Evolutionary conservation across 352 stramenopile genomes (phyloP), one percentile per base, ranked within the genome.

Genomic region (Globisporangium nagaii): DNA sequence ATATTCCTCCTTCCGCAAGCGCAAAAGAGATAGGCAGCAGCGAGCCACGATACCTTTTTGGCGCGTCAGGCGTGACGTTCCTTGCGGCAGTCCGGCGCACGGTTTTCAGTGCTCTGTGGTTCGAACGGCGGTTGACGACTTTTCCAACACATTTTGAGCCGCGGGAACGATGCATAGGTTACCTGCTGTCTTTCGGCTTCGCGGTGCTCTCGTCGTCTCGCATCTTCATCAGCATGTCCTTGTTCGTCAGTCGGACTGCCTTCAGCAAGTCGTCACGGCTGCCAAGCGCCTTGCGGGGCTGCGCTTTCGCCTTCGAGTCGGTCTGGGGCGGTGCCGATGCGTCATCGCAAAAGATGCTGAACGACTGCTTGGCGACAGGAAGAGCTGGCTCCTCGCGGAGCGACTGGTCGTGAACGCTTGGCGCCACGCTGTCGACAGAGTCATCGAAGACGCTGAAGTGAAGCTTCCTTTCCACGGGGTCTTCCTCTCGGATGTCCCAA

Each of bases 381-480:
- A 86, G 63, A 42, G 65, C 65, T 43, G 49, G 28, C 31, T 87
- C 73, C 50, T 75, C 65, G 50, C 58, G 68, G 27, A 78, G 32
- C 12, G 70, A 87, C 22, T 84, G 68, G 32, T 85, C 66, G 27
- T 84, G 65, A 36, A 57, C 53, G 55, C 70, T 84, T 27, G 73
- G 25, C 37, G 72, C 64, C 34, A 86, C 66, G 41, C 73, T 90
- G 49, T 92, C 78, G 1, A 86, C 72, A 13, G 81, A 91, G 42
- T 91, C 84, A 19, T 90, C 82, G 35, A 88, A 90, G 25, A 92
- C 63, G 55, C 79, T 90, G 53, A 93, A 95, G 52, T 92, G 82
- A 34, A 93, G 70, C 34, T 91, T 95, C 12, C 82, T 64, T 45
- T 91, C 77, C 15, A 93, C 81, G 4, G 84, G 84, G 45, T 90